These are phyloP conservation scores for Corynascus novoguineensis DNA, from an alignment of 495 filamentous ascomycete genomes.

Conservation along the genomic window DNA sequence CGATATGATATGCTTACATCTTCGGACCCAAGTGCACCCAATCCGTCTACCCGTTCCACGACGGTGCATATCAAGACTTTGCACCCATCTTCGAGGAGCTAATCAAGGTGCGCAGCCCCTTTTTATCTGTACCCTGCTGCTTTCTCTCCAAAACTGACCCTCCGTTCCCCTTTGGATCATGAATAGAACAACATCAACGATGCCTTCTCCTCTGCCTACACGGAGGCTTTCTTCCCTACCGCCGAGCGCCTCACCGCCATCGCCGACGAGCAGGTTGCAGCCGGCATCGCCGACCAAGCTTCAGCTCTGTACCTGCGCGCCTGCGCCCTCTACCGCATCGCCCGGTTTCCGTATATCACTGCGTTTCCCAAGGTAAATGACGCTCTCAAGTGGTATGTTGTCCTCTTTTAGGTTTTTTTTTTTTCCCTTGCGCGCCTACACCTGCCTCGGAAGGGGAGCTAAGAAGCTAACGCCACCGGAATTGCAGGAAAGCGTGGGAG, in stretches of 20 bases:
- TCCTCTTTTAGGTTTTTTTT: not conserved
- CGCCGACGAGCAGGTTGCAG: slow-evolving; percentile 42
- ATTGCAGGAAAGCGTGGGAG: slow-evolving; percentile 42
- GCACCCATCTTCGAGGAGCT: slow-evolving; percentile 62
- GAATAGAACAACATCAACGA: slow-evolving; percentile 54
- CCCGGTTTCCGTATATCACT: slow-evolving; percentile 65
- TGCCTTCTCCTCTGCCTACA: slow-evolving; percentile 59
- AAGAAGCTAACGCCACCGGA: not conserved
- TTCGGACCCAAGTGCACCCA: slow-evolving; percentile 44
- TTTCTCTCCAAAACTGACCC: not conserved
- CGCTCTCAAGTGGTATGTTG: slow-evolving; percentile 51
- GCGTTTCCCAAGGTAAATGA: slow-evolving; percentile 36
- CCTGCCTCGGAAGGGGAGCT: not conserved
- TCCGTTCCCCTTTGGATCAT: not conserved
- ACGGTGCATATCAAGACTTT: slow-evolving; percentile 64
- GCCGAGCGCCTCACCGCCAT: slow-evolving; percentile 48
- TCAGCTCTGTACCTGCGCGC: slow-evolving; percentile 62
- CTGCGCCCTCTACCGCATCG: slow-evolving; percentile 66
- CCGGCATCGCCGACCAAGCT: slow-evolving; percentile 38
- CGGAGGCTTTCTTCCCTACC: slow-evolving; percentile 53
- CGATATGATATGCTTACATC: not conserved
- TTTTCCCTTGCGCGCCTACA: not conserved
- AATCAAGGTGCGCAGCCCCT: slow-evolving; percentile 42
- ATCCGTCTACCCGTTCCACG: slow-evolving; percentile 75
- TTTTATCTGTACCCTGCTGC: not conserved